Evolutionary conservation across 371 early-diverging fungal genomes (phyloP), one percentile per base, ranked within the genome.

Genomic region (Entomophthora muscae): DNA sequence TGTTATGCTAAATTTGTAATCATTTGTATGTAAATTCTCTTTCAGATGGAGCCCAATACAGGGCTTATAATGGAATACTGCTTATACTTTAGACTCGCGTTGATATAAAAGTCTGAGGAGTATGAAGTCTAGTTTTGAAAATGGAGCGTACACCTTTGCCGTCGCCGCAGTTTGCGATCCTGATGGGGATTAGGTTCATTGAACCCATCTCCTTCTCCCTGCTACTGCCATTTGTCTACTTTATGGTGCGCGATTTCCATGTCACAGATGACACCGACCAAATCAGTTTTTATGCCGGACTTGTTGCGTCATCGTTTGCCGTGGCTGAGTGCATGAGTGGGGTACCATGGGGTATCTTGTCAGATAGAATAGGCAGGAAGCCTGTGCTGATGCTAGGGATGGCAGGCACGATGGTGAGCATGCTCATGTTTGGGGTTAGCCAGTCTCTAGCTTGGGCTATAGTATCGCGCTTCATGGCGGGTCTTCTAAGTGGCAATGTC

Each of bases 341-440:
- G 62, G 71, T 80, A 64, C 66, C 72, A 28, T 80, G 80, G 79
- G 81, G 81, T 5, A 69, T 66, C 56, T 63, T 81, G 61, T 78
- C 78, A 7, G 81, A 83, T 66, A 68, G 75, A 17, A 70, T 83
- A 65, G 95, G 95, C 21, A 75, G 95, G 42, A 68, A 86, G 31
- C 92, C 93, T 0, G 84, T 92, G 1, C 68, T 93, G 5, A 68
- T 93, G 22, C 69, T 83, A 7, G 95, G 95, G 0, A 72, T 92
- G 13, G 60, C 80, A 24, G 89, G 90, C 29, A 90, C 88, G 13
- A 73, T 82, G 2, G 64, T 82, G 1, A 76, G 83, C 24, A 79
- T 78, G 31, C 26, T 85, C n/a, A 57, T 83, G 31, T 91, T 95
- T 72, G 95, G 91, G 0, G 64, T 88, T n/a, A 81, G 84, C 42